Conservation (phyloP, 495 filamentous ascomycete genomes). For the Neurospora sp. region DNA sequence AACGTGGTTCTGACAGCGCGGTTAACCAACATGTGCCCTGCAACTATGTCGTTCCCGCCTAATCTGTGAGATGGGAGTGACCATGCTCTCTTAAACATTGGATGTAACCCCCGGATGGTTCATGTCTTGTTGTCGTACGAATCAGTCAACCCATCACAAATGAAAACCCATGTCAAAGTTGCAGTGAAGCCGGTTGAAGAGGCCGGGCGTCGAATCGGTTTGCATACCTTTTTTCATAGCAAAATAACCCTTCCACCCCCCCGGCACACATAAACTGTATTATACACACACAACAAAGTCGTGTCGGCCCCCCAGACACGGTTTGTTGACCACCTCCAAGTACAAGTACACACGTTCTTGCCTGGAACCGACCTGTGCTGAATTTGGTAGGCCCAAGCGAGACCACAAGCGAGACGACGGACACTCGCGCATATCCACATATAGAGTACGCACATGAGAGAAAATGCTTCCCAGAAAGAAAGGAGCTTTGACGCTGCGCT, state of each 20-base stretch:
- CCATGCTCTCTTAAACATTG: background rate
- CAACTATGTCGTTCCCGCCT: background rate
- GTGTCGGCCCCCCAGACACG: background rate
- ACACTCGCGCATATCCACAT: background rate
- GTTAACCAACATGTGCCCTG: background rate
- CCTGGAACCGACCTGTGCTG: background rate
- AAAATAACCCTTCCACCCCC: background rate
- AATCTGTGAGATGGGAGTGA: background rate
- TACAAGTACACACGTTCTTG: background rate
- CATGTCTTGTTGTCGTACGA: background rate
- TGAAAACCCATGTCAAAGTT: background rate
- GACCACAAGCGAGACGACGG: background rate
- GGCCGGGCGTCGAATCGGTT: background rate
- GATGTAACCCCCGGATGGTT: background rate
- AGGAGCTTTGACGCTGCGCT: background rate
- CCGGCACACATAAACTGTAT: background rate
- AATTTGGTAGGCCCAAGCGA: background rate
- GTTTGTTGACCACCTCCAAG: background rate
- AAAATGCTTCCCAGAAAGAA: slow-evolving; percentile 9
- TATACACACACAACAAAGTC: background rate
- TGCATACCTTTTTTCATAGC: background rate
- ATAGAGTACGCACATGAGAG: background rate
- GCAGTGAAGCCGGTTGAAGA: background rate
- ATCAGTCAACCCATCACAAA: background rate
- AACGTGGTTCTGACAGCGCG: background rate